Percentiles rank a stretch among this genome's conserved stretches.
These are phyloP conservation scores for Aspergillus awamori DNA, from an alignment of 2,329 filamentous ascomycete genomes.

Conservation along the genomic window DNA sequence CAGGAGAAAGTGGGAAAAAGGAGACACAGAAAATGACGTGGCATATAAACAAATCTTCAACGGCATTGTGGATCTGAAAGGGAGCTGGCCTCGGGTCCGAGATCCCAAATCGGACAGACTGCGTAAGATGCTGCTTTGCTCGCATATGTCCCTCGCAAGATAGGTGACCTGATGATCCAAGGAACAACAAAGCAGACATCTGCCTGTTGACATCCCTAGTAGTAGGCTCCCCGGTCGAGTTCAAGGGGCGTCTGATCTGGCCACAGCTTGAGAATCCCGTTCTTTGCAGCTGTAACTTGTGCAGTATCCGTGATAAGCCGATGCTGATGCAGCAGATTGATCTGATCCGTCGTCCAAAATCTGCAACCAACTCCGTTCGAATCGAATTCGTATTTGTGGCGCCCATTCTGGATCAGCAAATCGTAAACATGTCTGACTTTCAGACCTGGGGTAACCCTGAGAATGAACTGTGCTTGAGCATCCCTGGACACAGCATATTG, in stretches of 20 bases:
- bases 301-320: slow-evolving; percentile 4
- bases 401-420: slow-evolving; percentile 17
- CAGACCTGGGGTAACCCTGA: slow-evolving; percentile 12
- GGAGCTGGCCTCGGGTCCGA: too few relatives aligned
- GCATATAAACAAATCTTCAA: too few relatives aligned
- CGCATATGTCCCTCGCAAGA: too few relatives aligned
- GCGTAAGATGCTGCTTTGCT: too few relatives aligned
- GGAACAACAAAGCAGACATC: too few relatives aligned
- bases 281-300: slow-evolving; percentile 20
- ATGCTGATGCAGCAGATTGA: slow-evolving; percentile 19
- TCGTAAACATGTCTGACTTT: slow-evolving; percentile 15
- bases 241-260: slow-evolving; percentile 19
- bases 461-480: slow-evolving; percentile 12
- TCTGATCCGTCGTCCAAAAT: slow-evolving; percentile 21
- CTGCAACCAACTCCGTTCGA: slow-evolving; percentile 23
- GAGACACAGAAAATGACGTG: too few relatives aligned
- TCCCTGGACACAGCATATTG: not conserved
- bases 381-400: slow-evolving; percentile 30
- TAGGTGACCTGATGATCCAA: too few relatives aligned
- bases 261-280: slow-evolving; percentile 21
- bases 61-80: too few relatives aligned
- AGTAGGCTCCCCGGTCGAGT: slow-evolving; percentile 24
- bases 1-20: too few relatives aligned
- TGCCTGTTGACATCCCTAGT: not conserved
- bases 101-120: too few relatives aligned